Conservation (phyloP, 805 yeast genomes). For the Brettanomyces anomalus region DNA sequence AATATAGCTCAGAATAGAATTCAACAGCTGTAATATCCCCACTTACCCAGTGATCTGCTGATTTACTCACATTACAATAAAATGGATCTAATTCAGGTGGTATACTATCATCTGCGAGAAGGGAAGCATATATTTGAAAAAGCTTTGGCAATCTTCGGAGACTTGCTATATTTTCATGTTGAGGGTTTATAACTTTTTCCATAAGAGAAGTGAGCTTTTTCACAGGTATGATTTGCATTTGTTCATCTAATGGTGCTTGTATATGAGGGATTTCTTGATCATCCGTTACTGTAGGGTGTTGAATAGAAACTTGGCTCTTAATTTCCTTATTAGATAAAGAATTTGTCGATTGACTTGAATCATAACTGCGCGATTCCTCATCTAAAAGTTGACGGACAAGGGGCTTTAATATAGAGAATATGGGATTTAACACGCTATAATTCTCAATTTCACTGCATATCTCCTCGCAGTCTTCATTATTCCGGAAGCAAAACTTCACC, state of each 20-base stretch:
- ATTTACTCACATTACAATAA: neutral
- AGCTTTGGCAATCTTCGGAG: neutral
- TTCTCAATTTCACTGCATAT: slow-evolving; percentile 11
- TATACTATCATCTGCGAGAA: neutral
- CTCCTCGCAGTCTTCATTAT: neutral
- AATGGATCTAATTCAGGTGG: neutral
- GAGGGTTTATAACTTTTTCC: neutral
- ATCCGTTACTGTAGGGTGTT: neutral
- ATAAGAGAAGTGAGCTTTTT: neutral
- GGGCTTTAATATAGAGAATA: slow-evolving; percentile 19
- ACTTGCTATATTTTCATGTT: neutral
- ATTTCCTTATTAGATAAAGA: neutral
- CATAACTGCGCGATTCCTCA: neutral
- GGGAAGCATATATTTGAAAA: neutral
- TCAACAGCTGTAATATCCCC: neutral
- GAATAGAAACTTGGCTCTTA: neutral
- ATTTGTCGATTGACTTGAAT: neutral
- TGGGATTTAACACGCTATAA: slow-evolving; percentile 17
- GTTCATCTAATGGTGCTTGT: too few relatives aligned
- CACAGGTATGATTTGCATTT: neutral
- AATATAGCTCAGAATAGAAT: neutral
- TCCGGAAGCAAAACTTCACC: slow-evolving; percentile 11
- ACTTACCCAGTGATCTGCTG: neutral
- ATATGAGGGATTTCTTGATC: neutral
- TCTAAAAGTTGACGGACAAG: neutral